phyloP scores from a whole-genome alignment of 305 asterid genomes.

The Withania somnifera region DNA sequence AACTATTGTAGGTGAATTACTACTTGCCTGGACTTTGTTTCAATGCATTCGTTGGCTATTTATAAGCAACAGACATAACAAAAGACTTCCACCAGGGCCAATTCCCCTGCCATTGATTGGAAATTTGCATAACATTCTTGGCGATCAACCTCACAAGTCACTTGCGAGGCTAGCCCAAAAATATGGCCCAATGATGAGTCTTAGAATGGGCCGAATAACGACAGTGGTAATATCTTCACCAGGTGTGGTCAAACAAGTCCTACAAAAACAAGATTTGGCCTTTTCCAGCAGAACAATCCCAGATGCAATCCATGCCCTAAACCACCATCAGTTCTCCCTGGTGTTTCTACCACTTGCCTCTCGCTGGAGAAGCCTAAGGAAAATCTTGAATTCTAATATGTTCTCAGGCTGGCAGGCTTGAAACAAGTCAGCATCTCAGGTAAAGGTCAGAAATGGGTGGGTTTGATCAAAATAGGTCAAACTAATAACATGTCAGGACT shows the following conservation, averaged over 20 bases:
- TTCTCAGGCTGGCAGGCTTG: slow-evolving; percentile 39
- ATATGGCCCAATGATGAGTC: slow-evolving; percentile 39
- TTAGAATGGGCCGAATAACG: slow-evolving; percentile 32
- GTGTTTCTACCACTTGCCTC: slow-evolving; percentile 45
- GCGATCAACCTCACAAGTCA: slow-evolving; percentile 43
- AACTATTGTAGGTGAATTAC: not conserved
- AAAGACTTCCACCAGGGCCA: slow-evolving; percentile 59
- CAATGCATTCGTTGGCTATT: slow-evolving; percentile 22
- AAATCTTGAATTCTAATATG: slow-evolving; percentile 33
- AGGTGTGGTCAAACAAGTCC: slow-evolving; percentile 35
- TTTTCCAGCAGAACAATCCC: slow-evolving; percentile 39
- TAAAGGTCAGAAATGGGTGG: slow-evolving; percentile 22
- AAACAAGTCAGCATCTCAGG: slow-evolving; percentile 38
- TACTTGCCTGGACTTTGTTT: slow-evolving; percentile 11
- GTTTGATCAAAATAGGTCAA: slow-evolving; percentile 34
- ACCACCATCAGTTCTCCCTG: slow-evolving; percentile 47
- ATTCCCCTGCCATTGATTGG: slow-evolving; percentile 45
- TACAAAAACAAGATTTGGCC: slow-evolving; percentile 47
- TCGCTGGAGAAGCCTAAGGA: slow-evolving; percentile 53
- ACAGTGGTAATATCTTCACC: slow-evolving; percentile 48
- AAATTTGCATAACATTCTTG: slow-evolving; percentile 39
- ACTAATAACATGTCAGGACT: not conserved
- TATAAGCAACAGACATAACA: not conserved
- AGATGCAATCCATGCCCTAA: slow-evolving; percentile 34
- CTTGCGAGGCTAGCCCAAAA: slow-evolving; percentile 31